Percentiles rank a stretch among this genome's conserved stretches.
phyloP scores from a whole-genome alignment of 2,329 filamentous ascomycete species.

The Ophiocordyceps camponoti-rufipedis region DNA sequence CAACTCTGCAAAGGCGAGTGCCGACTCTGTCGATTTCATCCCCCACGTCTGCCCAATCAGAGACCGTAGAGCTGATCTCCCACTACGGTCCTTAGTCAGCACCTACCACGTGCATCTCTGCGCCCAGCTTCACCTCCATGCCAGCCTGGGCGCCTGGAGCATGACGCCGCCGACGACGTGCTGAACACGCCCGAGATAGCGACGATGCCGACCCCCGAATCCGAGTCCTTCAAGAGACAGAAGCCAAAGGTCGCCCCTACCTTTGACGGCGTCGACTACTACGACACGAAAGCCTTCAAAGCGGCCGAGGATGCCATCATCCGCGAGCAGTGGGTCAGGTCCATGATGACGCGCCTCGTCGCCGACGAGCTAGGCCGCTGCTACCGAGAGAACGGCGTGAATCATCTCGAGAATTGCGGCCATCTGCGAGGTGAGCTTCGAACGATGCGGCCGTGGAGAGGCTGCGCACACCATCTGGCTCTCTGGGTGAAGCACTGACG shows the following conservation, averaged over 20 bases:
- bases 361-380: slow-evolving; percentile 73
- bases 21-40: neutral
- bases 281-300: slow-evolving; percentile 66
- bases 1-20: neutral
- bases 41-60: no score
- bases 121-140: neutral
- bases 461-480: no score
- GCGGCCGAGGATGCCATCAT: slow-evolving; percentile 68
- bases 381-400: slow-evolving; percentile 69
- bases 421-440: slow-evolving; percentile 50
- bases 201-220: slow-evolving; percentile 69
- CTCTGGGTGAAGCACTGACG: neutral
- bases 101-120: no score
- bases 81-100: no score
- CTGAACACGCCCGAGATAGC: neutral
- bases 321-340: slow-evolving; percentile 73
- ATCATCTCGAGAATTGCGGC: slow-evolving; percentile 78
- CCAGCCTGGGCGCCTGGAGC: slow-evolving; percentile 1
- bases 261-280: slow-evolving; percentile 75
- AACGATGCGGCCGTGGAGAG: neutral
- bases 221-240: slow-evolving; percentile 61
- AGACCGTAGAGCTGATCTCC: no score
- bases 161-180: slow-evolving; percentile 1
- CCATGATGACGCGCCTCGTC: slow-evolving; percentile 75
- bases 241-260: slow-evolving; percentile 69